A percentile compares a stretch with the other conserved stretches of the same genome.
These are phyloP conservation scores for Bryoglossum gracile DNA, from an alignment of 495 filamentous ascomycete species.

Conservation along the genomic window DNA sequence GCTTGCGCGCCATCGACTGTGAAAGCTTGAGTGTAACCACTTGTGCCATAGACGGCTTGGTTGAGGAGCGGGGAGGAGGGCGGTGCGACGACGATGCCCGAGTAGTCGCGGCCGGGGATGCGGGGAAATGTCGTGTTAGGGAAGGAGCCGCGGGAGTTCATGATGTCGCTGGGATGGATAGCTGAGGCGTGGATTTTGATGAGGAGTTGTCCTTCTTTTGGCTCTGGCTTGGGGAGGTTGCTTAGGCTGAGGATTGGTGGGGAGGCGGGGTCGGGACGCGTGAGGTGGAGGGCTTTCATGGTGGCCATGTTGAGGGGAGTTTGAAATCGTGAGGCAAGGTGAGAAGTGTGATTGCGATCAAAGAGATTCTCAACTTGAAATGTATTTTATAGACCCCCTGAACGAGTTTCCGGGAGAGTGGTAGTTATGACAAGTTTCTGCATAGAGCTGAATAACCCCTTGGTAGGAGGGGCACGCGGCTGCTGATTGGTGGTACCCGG, in stretches of 20 bases:
- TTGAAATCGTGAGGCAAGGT: no score
- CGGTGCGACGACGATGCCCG: slow-evolving; percentile 24
- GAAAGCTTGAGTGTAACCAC: slow-evolving; percentile 22
- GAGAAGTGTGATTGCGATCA: no score
- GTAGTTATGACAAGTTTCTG: no score
- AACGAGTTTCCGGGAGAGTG: no score
- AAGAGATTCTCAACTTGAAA: no score
- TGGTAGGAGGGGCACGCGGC: no score
- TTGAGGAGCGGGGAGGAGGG: slow-evolving; percentile 14
- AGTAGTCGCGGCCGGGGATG: slow-evolving; percentile 33
- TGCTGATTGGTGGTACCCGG: no score
- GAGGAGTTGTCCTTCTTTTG: slow-evolving; percentile 10
- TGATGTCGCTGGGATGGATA: slow-evolving; percentile 37
- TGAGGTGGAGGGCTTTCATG: slow-evolving; percentile 22
- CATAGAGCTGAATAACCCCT: no score
- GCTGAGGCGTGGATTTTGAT: slow-evolving; percentile 19
- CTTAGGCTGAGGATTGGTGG: slow-evolving; percentile 10
- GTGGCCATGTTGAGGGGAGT: slow-evolving; percentile 15
- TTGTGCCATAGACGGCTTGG: slow-evolving; percentile 31
- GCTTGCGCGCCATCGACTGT: slow-evolving; percentile 30
- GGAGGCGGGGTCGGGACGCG: neutral
- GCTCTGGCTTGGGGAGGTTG: slow-evolving; percentile 15
- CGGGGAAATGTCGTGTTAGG: slow-evolving; percentile 33
- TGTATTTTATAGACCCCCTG: no score
- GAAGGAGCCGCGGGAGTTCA: slow-evolving; percentile 34